Conservation (phyloP, 495 filamentous ascomycete genomes). For the Tuber indicum region DNA sequence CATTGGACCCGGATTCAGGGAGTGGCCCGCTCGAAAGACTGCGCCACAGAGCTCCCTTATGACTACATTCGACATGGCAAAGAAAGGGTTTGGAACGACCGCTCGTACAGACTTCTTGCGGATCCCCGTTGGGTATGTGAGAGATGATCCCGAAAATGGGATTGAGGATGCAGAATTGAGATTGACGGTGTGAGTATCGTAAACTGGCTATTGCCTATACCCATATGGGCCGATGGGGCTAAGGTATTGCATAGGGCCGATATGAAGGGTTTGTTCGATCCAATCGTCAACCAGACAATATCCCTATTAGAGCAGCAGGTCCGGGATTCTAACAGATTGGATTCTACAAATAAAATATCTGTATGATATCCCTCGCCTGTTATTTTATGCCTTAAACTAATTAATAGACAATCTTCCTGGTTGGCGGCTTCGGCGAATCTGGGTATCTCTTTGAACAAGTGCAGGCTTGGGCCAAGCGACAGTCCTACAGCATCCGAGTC, state of each 20-base stretch:
- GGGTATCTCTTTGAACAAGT: constrained; percentile 32
- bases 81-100: constrained; percentile 34
- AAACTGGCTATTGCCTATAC: not conserved
- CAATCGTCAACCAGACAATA: constrained; percentile 37
- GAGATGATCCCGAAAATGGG: constrained; percentile 13
- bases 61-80: constrained; percentile 35
- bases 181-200: constrained; percentile 10
- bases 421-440: constrained; percentile 43
- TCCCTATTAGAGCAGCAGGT: constrained; percentile 33
- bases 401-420: constrained; percentile 40
- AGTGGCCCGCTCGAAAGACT: constrained; percentile 21
- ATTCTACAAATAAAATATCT: constrained; percentile 12
- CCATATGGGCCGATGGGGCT: not conserved
- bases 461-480: constrained; percentile 31
- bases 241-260: constrained; percentile 24
- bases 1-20: constrained; percentile 35
- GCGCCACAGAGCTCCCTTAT: constrained; percentile 41
- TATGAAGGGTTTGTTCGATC: constrained; percentile 39
- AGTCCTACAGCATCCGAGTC: constrained; percentile 6
- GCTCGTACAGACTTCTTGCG: not conserved
- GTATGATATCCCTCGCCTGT: not conserved
- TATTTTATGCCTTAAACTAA: constrained; percentile 5
- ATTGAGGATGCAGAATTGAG: constrained; percentile 16
- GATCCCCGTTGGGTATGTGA: constrained; percentile 13
- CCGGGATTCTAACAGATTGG: constrained; percentile 10